Conservation (phyloP, 768 basidiomycete species). For the Exidia glandulosa region DNA sequence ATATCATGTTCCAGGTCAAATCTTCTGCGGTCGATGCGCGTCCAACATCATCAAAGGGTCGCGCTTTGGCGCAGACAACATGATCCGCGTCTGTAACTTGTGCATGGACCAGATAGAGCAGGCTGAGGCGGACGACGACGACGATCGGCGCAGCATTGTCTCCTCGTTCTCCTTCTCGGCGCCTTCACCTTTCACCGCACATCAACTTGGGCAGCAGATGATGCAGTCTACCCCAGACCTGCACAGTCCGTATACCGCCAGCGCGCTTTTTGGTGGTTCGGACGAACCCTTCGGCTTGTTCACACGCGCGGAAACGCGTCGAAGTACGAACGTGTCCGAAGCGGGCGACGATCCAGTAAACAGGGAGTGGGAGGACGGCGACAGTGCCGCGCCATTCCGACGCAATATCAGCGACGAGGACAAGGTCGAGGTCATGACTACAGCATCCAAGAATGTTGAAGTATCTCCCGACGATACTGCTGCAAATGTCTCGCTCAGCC, state of each 20-base stretch:
- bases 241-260: constrained; percentile 81
- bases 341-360: constrained; percentile 30
- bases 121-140: constrained; percentile 83
- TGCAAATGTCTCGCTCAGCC: constrained; percentile 8
- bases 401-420: constrained; percentile 69
- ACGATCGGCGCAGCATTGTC: constrained; percentile 70
- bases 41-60: constrained; percentile 93
- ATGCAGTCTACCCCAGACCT: constrained; percentile 24
- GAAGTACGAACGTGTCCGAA: constrained; percentile 36
- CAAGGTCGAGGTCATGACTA: constrained; percentile 25
- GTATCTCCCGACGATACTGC: constrained; percentile 6
- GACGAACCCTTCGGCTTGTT: constrained; percentile 74
- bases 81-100: constrained; percentile 90
- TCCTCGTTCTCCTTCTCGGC: constrained; percentile 35
- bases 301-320: constrained; percentile 69
- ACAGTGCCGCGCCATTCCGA: constrained; percentile 65
- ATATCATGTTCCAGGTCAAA: constrained; percentile 52
- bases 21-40: constrained; percentile 95
- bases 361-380: constrained; percentile 31
- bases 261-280: constrained; percentile 67
- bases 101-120: constrained; percentile 88
- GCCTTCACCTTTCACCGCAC: constrained; percentile 61
- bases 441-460: not conserved
- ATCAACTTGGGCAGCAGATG: constrained; percentile 52
- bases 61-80: constrained; percentile 90